Evolutionary conservation across 1,284 basidiomycete genomes (phyloP), one percentile per base, ranked within the genome.

Genomic region (Tetrapyrgos nigripes): DNA sequence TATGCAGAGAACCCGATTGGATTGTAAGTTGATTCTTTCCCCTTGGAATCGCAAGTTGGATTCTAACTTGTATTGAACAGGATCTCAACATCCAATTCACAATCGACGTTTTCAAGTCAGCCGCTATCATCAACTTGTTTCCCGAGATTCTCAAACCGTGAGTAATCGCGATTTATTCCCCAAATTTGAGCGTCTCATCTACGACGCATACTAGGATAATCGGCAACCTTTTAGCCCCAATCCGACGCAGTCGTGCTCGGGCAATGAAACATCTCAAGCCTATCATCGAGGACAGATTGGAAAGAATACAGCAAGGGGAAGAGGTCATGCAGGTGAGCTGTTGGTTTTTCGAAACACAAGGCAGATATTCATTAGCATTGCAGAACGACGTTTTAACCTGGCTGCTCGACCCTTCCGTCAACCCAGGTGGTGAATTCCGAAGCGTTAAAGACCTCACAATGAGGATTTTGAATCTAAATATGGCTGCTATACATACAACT

Each of bases 101-200:
- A 1, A 1, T 71, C 4, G 67, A 72, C 31, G 61, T 77, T 11
- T 14, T 70, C 8, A 65, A 60, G 48, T n/a, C n/a, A n/a, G n/a
- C n/a, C n/a, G n/a, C n/a, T n/a, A n/a, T n/a, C n/a, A n/a, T n/a
- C n/a, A n/a, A n/a, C n/a, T n/a, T n/a, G n/a, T n/a, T n/a, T n/a
- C n/a, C n/a, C n/a, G n/a, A n/a, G 66, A 48, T 40, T 14, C 31
- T 23, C 2, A n/a, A 13, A n/a, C 68, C 8, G 53, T 81, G n/a
- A n/a, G n/a, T n/a, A n/a, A n/a, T n/a, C n/a, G n/a, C 43, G 58
- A 62, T 4, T 3, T 70, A 1, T 75, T 77, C 53, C 79, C 79
- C 0, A 58, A 53, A 4, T 47, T 45, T 26, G 3, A 29, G 14
- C 43, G 35, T 47, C 53, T 14, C 11, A 37, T 43, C 10, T 29